phyloP scores from a whole-genome alignment of 2,329 filamentous ascomycete species.

The Apiospora kogelbergensis region DNA sequence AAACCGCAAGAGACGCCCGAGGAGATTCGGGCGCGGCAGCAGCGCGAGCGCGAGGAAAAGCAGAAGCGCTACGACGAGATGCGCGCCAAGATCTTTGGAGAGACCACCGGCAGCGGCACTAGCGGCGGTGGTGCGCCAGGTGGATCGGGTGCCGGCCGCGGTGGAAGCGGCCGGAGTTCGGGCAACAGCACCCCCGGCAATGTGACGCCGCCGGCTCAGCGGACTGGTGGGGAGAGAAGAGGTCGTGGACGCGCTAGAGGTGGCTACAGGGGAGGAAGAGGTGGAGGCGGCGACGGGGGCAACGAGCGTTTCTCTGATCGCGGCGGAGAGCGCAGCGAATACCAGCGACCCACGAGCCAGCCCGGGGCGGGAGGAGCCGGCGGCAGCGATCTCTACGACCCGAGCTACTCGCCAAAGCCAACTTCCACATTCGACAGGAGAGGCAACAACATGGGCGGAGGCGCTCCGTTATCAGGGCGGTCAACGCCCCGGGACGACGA shows the following conservation, averaged over 20 bases:
- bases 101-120: conserved; percentile 22
- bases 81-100: conserved; percentile 81
- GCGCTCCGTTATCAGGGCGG: conserved; percentile 36
- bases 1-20: conserved; percentile 68
- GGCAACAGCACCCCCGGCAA: conserved; percentile 63
- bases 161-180: conserved; percentile 32
- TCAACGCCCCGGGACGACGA: conserved; percentile 58
- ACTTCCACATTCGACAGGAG: conserved; percentile 48
- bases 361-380: conserved; percentile 28
- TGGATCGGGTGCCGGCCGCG: conserved; percentile 35
- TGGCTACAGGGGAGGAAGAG: conserved; percentile 41
- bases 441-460: conserved; percentile 37
- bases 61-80: conserved; percentile 88
- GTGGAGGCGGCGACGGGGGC: conserved; percentile 45
- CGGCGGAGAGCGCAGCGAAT: conserved; percentile 32
- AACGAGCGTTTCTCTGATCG: conserved; percentile 13
- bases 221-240: conserved; percentile 44
- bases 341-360: conserved; percentile 30
- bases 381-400: conserved; percentile 71
- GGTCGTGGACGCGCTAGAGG: conserved; percentile 48
- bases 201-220: conserved; percentile 54
- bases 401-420: conserved; percentile 66
- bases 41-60: conserved; percentile 83
- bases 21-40: conserved; percentile 75
- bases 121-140: conserved; percentile 1